Base-by-base conservation (phyloP, 352 stramenopile species). In the Pythium phragmiticola region DNA sequence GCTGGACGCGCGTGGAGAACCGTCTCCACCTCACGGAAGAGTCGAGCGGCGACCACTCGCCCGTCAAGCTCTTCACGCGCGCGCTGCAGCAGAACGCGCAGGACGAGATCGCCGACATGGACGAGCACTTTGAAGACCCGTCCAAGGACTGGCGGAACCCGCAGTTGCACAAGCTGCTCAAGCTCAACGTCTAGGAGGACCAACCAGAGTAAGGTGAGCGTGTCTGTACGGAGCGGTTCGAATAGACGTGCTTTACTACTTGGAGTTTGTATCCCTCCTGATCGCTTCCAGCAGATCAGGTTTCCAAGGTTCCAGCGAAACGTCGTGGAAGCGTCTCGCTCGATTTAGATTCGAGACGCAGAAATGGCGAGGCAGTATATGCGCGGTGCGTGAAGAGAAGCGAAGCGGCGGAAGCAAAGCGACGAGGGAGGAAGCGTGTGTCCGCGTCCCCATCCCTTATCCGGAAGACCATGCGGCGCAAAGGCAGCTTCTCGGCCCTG, bases 91-190 rank as follows among this genome's bases (percentile, higher is more conserved):
- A 87, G 66, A 74, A 70, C 43, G 78, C 69, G 51, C 65, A 82
- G 46, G 60, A 69, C 9, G 65, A 85, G 28, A 39, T 94, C 21
- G 74, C 84, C 45, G 84, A 94, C 75, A 78, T 90, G 51, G 84
- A 94, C 59, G 82, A 92, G 47, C 84, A 94, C 60, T 65, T 94
- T 65, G 84, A 92, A 28, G 75, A 90, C 63, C 63, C 75, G 12
- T 66, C 67, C 26, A 85, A 89, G 65, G 84, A 94, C 71, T 94
- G 84, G 84, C 73, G 82, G 50, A 94, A 94, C 74, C 66, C 68
- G 48, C 73, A 90, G 60, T 50, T 93, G 19, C 71, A 87, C 43
- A 63, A 80, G 49, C 75, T 93, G 60, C 70, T 91, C 55, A 76
- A 88, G 69, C 78, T 93, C 57, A 87, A 91, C 64, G 80, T 91